Percentiles rank a stretch among this genome's conserved stretches.
These are phyloP conservation scores for Ophiostoma quercus DNA, from an alignment of 2,329 filamentous ascomycete species.

Conservation along the genomic window DNA sequence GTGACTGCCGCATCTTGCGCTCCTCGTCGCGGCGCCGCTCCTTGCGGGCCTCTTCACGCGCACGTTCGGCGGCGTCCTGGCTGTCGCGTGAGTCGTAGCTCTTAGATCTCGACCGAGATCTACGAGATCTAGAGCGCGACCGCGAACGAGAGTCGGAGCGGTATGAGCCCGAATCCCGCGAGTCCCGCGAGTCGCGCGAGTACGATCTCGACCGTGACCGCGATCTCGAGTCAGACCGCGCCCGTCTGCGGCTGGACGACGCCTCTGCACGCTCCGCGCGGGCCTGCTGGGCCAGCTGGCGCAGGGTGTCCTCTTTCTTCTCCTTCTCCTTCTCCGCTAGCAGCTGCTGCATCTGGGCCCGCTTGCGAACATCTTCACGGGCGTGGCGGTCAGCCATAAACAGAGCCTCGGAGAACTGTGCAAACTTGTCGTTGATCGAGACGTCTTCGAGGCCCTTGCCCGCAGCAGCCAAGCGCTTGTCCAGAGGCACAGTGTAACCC, in stretches of 20 bases:
- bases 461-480: slow-evolving; percentile 92
- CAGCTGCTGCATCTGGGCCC: slow-evolving; percentile 90
- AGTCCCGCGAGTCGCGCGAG: slow-evolving; percentile 3
- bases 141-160: slow-evolving; percentile 3
- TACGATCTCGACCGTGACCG: slow-evolving; percentile 5
- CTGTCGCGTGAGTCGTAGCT: slow-evolving; percentile 33
- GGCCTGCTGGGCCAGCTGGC: slow-evolving; percentile 82
- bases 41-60: slow-evolving; percentile 69
- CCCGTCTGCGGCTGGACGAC: slow-evolving; percentile 22
- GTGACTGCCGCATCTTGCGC: slow-evolving; percentile 82
- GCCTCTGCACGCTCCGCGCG: slow-evolving; percentile 64
- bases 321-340: slow-evolving; percentile 94
- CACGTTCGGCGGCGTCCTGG: slow-evolving; percentile 66
- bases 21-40: slow-evolving; percentile 80
- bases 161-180: slow-evolving; percentile 22
- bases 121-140: slow-evolving; percentile 31
- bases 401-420: slow-evolving; percentile 87
- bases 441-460: slow-evolving; percentile 88
- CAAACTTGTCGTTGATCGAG: slow-evolving; percentile 97
- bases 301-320: slow-evolving; percentile 87
- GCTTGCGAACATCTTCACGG: slow-evolving; percentile 88
- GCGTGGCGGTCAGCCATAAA: slow-evolving; percentile 94
- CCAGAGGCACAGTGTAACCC: slow-evolving; percentile 90
- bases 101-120: slow-evolving; percentile 34
- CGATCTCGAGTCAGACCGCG: not conserved